Evolutionary conservation across 345 rosid genomes (phyloP).

Genomic region (Brassica rapa): DNA sequence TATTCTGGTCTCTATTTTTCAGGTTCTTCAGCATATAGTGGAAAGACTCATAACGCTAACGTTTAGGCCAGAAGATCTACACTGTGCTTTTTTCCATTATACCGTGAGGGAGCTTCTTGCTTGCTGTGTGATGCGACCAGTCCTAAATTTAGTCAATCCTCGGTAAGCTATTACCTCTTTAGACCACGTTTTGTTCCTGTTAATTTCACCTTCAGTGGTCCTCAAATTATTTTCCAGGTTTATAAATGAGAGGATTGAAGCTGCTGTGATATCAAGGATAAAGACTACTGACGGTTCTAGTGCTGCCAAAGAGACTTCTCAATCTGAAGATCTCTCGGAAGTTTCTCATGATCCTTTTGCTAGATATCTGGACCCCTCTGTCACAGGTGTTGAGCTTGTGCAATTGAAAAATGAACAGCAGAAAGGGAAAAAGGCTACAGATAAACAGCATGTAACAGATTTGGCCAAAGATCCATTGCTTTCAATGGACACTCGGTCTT

Average conservation of each 20-base stretch:
- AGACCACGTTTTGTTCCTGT: background rate
- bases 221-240: conserved; percentile 56
- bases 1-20: conserved; percentile 30
- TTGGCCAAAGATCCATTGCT: conserved; percentile 90
- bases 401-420: conserved; percentile 64
- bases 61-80: conserved; percentile 85
- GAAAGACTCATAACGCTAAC: conserved; percentile 77
- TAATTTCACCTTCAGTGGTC: conserved; percentile 26
- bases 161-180: conserved; percentile 50
- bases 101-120: conserved; percentile 90
- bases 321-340: conserved; percentile 57
- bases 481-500: conserved; percentile 69
- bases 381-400: conserved; percentile 91
- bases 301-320: conserved; percentile 57
- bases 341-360: conserved; percentile 72
- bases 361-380: conserved; percentile 75
- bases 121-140: conserved; percentile 91
- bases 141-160: conserved; percentile 85
- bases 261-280: conserved; percentile 54
- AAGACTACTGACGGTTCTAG: conserved; percentile 57
- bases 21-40: conserved; percentile 95
- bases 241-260: conserved; percentile 90
- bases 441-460: conserved; percentile 45
- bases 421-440: conserved; percentile 43
- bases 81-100: conserved; percentile 76